phyloP scores from a whole-genome alignment of 768 basidiomycete species.

The Harrya chromipes region DNA sequence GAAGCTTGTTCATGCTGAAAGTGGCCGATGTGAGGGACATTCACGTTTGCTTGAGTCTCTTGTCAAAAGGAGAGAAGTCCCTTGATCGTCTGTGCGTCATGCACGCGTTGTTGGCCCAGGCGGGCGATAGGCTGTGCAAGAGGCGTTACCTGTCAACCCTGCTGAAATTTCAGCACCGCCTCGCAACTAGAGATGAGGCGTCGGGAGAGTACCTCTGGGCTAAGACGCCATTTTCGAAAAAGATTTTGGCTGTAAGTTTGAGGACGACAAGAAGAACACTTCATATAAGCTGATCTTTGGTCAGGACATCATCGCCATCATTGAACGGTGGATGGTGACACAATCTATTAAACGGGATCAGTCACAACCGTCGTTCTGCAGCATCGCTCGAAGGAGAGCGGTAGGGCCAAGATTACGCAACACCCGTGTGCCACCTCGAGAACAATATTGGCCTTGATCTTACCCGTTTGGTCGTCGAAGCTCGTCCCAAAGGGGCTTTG shows the following conservation, averaged over 20 bases:
- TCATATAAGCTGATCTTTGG: background rate
- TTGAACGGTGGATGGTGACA: slow-evolving; percentile 26
- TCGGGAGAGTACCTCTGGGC: slow-evolving; percentile 24
- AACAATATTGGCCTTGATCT: background rate
- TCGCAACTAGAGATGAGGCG: slow-evolving; percentile 10
- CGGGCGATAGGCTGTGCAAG: slow-evolving; percentile 34
- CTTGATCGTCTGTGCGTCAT: slow-evolving; percentile 33
- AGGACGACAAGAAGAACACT: background rate
- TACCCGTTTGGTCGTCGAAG: slow-evolving; percentile 8
- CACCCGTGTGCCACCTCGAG: slow-evolving; percentile 39
- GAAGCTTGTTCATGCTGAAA: slow-evolving; percentile 29
- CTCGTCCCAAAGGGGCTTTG: slow-evolving; percentile 12
- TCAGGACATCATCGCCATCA: slow-evolving; percentile 26
- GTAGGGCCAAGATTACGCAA: slow-evolving; percentile 28
- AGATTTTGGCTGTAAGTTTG: slow-evolving; percentile 19
- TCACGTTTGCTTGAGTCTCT: slow-evolving; percentile 26
- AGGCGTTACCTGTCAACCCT: slow-evolving; percentile 17
- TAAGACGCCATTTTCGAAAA: slow-evolving; percentile 11
- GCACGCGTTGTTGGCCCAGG: slow-evolving; percentile 33
- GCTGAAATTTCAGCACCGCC: slow-evolving; percentile 14
- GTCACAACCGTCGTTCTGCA: background rate
- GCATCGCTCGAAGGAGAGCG: slow-evolving; percentile 10
- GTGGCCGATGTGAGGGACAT: slow-evolving; percentile 27
- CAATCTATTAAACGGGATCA: slow-evolving; percentile 21
- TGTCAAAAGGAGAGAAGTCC: slow-evolving; percentile 18